A percentile compares a stretch with the other conserved stretches of the same genome.
phyloP scores from a whole-genome alignment of 805 yeast species.

The Metschnikowia dekortorum region DNA sequence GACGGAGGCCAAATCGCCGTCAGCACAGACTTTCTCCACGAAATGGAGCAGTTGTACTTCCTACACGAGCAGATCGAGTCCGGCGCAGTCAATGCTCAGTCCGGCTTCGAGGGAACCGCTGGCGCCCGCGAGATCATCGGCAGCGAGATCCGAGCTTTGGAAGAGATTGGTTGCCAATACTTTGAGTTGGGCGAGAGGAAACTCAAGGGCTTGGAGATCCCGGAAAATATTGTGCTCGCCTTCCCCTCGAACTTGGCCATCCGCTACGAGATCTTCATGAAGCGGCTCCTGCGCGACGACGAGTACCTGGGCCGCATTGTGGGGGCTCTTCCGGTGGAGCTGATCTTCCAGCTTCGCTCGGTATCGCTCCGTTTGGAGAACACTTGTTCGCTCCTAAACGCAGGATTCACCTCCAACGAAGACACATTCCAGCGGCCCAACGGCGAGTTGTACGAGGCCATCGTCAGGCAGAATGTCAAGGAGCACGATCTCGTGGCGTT shows the following conservation, averaged over 20 bases:
- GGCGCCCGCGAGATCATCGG: constrained; percentile 56
- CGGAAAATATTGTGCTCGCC: constrained; percentile 75
- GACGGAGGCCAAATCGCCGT: constrained; percentile 97
- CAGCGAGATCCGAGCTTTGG: constrained; percentile 58
- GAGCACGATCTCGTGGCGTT: constrained; percentile 47
- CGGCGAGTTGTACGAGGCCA: constrained; percentile 21
- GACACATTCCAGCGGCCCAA: constrained; percentile 26
- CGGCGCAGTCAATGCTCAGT: constrained; percentile 25
- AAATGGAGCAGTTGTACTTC: constrained; percentile 54
- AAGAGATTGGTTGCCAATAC: constrained; percentile 64
- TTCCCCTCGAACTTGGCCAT: constrained; percentile 65
- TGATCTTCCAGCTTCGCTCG: constrained; percentile 49
- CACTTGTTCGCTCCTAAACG: constrained; percentile 48
- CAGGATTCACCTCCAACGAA: constrained; percentile 28
- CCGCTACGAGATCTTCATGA: constrained; percentile 47
- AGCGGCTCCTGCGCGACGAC: constrained; percentile 18
- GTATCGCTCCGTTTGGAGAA: constrained; percentile 56
- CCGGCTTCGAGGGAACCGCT: constrained; percentile 43
- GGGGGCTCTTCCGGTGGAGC: constrained; percentile 40
- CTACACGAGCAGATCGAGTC: constrained; percentile 39
- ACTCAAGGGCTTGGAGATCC: constrained; percentile 90
- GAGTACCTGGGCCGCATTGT: constrained; percentile 26
- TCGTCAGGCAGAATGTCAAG: constrained; percentile 19
- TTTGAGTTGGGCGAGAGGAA: constrained; percentile 79
- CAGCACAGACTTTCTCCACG: constrained; percentile 75